Evolutionary conservation across 1,139 yeast genomes (phyloP), one percentile per base, ranked within the genome.

Genomic region (Blastobotrys illinoisensis): DNA sequence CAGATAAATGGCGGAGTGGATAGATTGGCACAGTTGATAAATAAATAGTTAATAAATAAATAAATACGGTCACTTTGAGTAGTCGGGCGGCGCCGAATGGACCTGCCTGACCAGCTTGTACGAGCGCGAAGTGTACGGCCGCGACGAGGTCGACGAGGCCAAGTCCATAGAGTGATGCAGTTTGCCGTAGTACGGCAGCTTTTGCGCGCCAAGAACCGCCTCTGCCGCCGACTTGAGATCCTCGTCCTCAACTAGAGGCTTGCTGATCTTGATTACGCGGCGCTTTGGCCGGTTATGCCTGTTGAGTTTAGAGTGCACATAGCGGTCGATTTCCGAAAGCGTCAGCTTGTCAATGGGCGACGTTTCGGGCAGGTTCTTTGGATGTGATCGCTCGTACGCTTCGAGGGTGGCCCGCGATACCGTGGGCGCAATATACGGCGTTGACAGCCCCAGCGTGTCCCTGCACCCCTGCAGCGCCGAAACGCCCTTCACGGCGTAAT

Each of bases 1-100:
- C 48, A n/a, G 28, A 36, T 9, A 54, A 36, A 23, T 51, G 58
- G 52, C 45, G 51, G 21, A 16, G 40, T n/a, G n/a, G 7, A 23
- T 23, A 23, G 24, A 23, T 23, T 23, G n/a, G n/a, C n/a, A n/a
- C n/a, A 23, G 24, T 26, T 11, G 7, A 32, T 11, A 16, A 32
- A 32, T 32, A 32, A 32, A 32, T 32, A 32, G 16, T 6, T 21
- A 26, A 9, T 26, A 26, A 26, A 26, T 26, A 26, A 32, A 32
- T 32, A 32, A 32, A 32, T 32, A 32, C n/a, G 16, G 40, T 32
- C 16, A 32, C 40, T 32, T 32, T n/a, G 40, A 13, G 7, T 32
- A 32, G 40, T 32, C 40, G 11, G 40, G 40, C 14, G 40, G 40
- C 14, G 40, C 40, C 16, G 40, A 32, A n/a, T 32, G 40, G 16